Conservation (phyloP, 2,329 filamentous ascomycete species). For the Neonectria hederae region DNA sequence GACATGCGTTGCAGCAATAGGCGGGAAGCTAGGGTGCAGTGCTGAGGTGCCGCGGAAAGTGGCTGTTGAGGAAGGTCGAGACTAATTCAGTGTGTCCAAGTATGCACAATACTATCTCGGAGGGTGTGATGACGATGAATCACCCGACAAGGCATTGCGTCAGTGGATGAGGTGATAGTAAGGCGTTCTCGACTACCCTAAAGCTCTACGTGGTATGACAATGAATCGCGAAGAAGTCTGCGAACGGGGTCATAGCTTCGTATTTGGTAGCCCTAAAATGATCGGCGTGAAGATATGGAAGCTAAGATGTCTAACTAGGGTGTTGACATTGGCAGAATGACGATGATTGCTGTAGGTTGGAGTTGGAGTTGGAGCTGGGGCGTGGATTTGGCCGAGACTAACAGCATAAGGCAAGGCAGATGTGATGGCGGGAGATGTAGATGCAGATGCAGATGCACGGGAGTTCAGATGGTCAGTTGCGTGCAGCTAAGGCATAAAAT, state of each 20-base stretch:
- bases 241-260: neutral
- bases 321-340: neutral
- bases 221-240: neutral
- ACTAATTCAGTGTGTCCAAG: neutral
- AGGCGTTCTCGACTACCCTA: conserved; percentile 15
- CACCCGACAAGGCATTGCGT: conserved; percentile 12
- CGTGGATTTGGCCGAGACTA: neutral
- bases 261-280: conserved; percentile 23
- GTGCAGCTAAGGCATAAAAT: neutral
- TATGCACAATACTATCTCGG: neutral
- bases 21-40: neutral
- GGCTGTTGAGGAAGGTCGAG: neutral
- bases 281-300: conserved; percentile 15
- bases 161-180: neutral
- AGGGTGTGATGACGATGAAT: conserved; percentile 1
- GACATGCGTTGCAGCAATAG: neutral
- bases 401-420: neutral
- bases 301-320: conserved; percentile 3
- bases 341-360: neutral
- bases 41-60: neutral
- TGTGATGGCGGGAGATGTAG: neutral
- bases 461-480: neutral
- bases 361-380: neutral
- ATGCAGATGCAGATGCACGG: neutral
- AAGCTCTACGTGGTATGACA: neutral